Base-by-base conservation (phyloP, 306 rosid species). In the Medicago ruthenica region DNA sequence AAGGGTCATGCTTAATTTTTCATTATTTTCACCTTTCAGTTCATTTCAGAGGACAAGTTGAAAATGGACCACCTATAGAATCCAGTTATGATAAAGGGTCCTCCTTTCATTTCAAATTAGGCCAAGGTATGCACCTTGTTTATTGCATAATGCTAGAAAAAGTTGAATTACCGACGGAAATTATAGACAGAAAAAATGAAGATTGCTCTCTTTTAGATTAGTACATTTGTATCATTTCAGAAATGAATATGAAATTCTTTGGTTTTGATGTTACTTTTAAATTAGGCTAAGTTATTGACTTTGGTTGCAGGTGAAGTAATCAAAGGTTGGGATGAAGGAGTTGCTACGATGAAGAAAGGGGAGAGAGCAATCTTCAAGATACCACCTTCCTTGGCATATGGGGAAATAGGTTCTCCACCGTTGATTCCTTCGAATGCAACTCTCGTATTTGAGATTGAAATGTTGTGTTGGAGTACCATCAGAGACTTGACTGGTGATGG, bases 301-400 rank as follows among this genome's bases (percentile, higher is more conserved):
- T 27, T 59, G 21, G 9, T 59, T 54, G 20, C 76, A 87, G 94
- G 87, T 77, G 96, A 86, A 79, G 96, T 90, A 21, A 90, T 90
- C 79, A 83, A 71, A 54, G 96, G 96, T 7, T 84, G 85, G 96
- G 96, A 88, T 74, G 89, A 86, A 76, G 92, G 92, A 58, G 88
- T 90, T 55, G 86, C 74, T 18, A 83, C 85, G 20, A 90, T 88
- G 92, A 88, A 84, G 79, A 86, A 79, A 67, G 90, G 96, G 24
- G 96, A 90, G 81, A 86, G 88, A 82, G 90, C 96, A 77, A 64
- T 84, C 40, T 90, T 90, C 75, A 84, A 67, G 64, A 84, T 88
- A 15, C 90, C 96, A 21, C 88, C 96, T 9, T 74, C 75, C n/a
- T 67, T 90, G 73, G 92, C 88, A 13, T 90, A 90, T 36, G 96